These are phyloP conservation scores for Pelargonium citronellum DNA, from an alignment of 441 rosid species.

Conservation along the genomic window DNA sequence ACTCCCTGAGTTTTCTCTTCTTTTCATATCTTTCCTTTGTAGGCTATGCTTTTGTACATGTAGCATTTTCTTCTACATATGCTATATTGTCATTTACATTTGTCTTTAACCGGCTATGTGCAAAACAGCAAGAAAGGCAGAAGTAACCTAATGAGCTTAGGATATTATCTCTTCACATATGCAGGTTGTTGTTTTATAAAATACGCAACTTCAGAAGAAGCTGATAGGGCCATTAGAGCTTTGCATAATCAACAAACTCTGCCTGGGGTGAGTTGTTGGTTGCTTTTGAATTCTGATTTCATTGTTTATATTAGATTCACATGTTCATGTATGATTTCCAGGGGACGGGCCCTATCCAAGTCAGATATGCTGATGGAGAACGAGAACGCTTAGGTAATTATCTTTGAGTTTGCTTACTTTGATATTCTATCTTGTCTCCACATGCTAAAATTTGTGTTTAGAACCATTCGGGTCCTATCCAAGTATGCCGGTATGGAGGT, in stretches of 20 bases:
- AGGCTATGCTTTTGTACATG: background rate
- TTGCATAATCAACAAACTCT: conserved; percentile 88
- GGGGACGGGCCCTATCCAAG: conserved; percentile 96
- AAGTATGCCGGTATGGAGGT: background rate
- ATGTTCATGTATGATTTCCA: conserved; percentile 33
- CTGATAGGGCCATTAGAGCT: conserved; percentile 94
- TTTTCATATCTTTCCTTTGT: conserved; percentile 9
- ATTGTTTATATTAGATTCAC: conserved; percentile 19
- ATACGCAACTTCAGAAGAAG: conserved; percentile 86
- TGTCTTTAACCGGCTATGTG: conserved; percentile 22
- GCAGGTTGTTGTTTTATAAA: conserved; percentile 99
- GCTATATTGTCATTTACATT: conserved; percentile 18
- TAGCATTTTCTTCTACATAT: conserved; percentile 16
- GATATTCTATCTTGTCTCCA: conserved; percentile 10
- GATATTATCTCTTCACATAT: conserved; percentile 38
- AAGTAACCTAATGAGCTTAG: conserved; percentile 35
- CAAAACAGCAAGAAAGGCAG: conserved; percentile 24
- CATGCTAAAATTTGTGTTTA: background rate
- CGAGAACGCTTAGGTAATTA: conserved; percentile 89
- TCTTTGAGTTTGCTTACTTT: conserved; percentile 15
- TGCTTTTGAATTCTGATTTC: conserved; percentile 23
- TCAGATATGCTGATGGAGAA: conserved; percentile 98
- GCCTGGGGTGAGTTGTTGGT: conserved; percentile 70
- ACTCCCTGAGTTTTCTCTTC: background rate
- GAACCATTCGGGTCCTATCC: background rate